Evolutionary conservation across 2,329 filamentous ascomycete genomes (phyloP).

Genomic region (Ramularia endophylla): DNA sequence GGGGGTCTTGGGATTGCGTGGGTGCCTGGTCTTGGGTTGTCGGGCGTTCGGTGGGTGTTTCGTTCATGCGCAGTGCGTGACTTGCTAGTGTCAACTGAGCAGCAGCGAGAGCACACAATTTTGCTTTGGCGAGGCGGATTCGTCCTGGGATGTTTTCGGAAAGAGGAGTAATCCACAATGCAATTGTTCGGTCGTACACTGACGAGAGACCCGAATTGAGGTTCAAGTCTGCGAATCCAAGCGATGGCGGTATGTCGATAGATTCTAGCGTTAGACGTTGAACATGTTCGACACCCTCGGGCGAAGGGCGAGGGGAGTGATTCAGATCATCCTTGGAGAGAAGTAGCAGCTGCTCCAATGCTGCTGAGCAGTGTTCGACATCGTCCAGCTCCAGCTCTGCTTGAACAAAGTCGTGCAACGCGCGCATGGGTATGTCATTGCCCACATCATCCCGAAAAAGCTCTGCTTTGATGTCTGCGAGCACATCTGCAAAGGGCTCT

Average conservation of each 20-base stretch:
- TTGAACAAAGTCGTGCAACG: slow-evolving; percentile 5
- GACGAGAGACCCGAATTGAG: slow-evolving; percentile 1
- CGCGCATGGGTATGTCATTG: slow-evolving; percentile 7
- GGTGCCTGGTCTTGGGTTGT: slow-evolving; percentile 1
- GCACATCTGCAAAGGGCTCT: slow-evolving; percentile 2
- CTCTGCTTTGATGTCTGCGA: background rate
- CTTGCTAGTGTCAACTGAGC: slow-evolving; percentile 35
- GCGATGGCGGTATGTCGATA: too few relatives aligned
- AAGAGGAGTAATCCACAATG: slow-evolving; percentile 22
- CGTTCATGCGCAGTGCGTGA: slow-evolving; percentile 11
- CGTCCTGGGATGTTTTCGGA: slow-evolving; percentile 19
- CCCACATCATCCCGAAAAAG: background rate
- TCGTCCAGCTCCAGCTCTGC: background rate
- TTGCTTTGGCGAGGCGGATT: slow-evolving; percentile 28
- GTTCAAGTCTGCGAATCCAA: too few relatives aligned
- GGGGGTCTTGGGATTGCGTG: slow-evolving; percentile 8
- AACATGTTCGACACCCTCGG: too few relatives aligned
- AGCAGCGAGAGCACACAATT: slow-evolving; percentile 26
- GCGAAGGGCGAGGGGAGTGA: too few relatives aligned
- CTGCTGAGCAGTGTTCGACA: background rate
- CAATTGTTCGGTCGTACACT: slow-evolving; percentile 21
- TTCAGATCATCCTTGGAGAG: background rate
- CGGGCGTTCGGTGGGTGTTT: slow-evolving; percentile 4
- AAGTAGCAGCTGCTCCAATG: background rate
- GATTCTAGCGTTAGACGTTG: too few relatives aligned